These are phyloP conservation scores for Arabidopsis hybrid DNA, from an alignment of 441 rosid species.

Conservation along the genomic window DNA sequence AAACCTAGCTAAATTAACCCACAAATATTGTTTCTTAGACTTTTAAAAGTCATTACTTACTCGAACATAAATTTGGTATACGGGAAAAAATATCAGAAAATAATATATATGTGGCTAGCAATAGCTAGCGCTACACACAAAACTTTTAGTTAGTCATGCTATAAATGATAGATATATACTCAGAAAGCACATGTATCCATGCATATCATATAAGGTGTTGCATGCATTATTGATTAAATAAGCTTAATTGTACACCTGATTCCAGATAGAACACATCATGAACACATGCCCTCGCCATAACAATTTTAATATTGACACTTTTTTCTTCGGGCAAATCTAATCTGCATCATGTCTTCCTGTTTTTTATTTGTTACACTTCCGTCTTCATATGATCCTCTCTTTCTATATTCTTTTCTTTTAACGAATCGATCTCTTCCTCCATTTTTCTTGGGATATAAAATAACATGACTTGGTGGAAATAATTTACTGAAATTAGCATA, in stretches of 20 bases:
- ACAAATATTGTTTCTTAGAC: background rate
- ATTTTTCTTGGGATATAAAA: background rate
- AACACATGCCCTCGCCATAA: slow-evolving; percentile 2
- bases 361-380: background rate
- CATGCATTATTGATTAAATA: slow-evolving; percentile 18
- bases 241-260: slow-evolving; percentile 8
- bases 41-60: background rate
- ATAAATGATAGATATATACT: no score
- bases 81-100: background rate
- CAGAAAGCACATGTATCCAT: no score
- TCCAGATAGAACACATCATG: slow-evolving; percentile 6
- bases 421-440: background rate
- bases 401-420: background rate
- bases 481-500: background rate
- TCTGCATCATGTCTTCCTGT: slow-evolving; percentile 9
- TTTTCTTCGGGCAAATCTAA: slow-evolving; percentile 24
- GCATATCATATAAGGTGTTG: background rate
- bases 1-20: background rate
- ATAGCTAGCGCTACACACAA: background rate
- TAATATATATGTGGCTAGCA: background rate
- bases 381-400: slow-evolving; percentile 5
- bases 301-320: slow-evolving; percentile 15
- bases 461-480: background rate
- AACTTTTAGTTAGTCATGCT: no score
- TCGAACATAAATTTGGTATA: background rate